A percentile compares a stretch with the other conserved stretches of the same genome.
Evolutionary conservation across 768 basidiomycete species (phyloP).

Genomic region (Candolleomyces aberdarensis): DNA sequence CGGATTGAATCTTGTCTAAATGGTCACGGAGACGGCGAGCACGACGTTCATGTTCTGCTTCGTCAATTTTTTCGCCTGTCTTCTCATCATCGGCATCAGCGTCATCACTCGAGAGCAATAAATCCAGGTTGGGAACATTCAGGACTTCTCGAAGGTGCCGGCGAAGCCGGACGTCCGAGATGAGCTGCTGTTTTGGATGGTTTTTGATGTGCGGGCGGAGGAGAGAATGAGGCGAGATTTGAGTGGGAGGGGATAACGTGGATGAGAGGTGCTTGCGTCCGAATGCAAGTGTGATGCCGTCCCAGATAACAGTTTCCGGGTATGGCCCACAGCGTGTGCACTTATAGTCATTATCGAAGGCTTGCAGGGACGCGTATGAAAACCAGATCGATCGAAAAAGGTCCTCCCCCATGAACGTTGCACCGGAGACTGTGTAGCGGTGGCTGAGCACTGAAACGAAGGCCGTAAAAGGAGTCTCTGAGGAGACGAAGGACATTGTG

Average conservation of each 20-base stretch:
- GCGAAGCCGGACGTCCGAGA: background rate
- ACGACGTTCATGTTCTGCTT: background rate
- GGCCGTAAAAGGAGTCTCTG: conserved; percentile 30
- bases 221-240: background rate
- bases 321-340: conserved; percentile 24
- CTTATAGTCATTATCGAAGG: conserved; percentile 19
- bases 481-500: conserved; percentile 26
- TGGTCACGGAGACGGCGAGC: background rate
- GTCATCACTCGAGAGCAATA: background rate
- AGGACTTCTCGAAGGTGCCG: background rate
- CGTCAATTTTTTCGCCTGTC: no score
- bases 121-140: background rate
- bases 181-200: background rate
- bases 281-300: conserved; percentile 30
- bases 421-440: conserved; percentile 13
- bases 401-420: conserved; percentile 23
- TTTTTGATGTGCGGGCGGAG: conserved; percentile 7
- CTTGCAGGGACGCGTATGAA: conserved; percentile 21
- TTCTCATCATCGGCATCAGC: background rate
- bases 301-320: conserved; percentile 30
- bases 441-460: conserved; percentile 3
- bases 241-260: conserved; percentile 24
- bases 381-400: conserved; percentile 33
- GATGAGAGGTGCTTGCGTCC: conserved; percentile 22
- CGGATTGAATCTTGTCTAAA: background rate